phyloP scores from a whole-genome alignment of 139 green algal genomes.

The Chlamydomonas asymmetrica region DNA sequence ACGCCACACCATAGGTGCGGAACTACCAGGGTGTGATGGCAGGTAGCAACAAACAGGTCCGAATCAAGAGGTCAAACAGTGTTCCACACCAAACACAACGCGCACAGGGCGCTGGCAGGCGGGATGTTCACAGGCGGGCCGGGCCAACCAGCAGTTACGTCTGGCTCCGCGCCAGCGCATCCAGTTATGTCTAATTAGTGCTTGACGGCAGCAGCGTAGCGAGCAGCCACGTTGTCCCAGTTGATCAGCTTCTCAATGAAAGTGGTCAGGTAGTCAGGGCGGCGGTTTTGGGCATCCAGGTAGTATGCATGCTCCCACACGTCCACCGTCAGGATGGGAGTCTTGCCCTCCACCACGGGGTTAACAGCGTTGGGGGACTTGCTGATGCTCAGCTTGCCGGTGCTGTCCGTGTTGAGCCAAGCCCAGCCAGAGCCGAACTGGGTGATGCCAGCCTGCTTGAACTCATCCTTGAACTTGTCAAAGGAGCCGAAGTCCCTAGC shows the following conservation, averaged over 20 bases:
- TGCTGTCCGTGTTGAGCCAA: conserved; percentile 79
- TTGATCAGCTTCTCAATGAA: conserved; percentile 87
- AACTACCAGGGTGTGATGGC: too few relatives aligned
- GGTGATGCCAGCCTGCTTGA: conserved; percentile 73
- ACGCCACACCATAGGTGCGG: too few relatives aligned
- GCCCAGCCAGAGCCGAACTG: conserved; percentile 94
- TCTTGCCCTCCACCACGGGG: conserved; percentile 76
- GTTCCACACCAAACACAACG: too few relatives aligned
- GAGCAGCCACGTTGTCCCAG: conserved; percentile 76
- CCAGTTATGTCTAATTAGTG: too few relatives aligned
- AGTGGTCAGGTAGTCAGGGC: conserved; percentile 79
- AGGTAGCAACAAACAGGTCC: too few relatives aligned
- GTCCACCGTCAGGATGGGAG: conserved; percentile 89
- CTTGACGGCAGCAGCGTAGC: conserved; percentile 44
- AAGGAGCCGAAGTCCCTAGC: conserved; percentile 85
- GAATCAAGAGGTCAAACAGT: too few relatives aligned
- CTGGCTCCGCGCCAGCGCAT: too few relatives aligned
- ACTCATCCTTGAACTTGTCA: conserved; percentile 87
- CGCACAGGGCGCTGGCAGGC: too few relatives aligned
- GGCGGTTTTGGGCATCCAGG: conserved; percentile 62
- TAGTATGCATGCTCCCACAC: conserved; percentile 89
- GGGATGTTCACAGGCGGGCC: too few relatives aligned
- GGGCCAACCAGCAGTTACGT: too few relatives aligned
- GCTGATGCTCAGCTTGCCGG: conserved; percentile 82
- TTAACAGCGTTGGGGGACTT: conserved; percentile 95